Evolutionary conservation across 2,329 filamentous ascomycete species (phyloP).

Genomic region (Phialophora chinensis): DNA sequence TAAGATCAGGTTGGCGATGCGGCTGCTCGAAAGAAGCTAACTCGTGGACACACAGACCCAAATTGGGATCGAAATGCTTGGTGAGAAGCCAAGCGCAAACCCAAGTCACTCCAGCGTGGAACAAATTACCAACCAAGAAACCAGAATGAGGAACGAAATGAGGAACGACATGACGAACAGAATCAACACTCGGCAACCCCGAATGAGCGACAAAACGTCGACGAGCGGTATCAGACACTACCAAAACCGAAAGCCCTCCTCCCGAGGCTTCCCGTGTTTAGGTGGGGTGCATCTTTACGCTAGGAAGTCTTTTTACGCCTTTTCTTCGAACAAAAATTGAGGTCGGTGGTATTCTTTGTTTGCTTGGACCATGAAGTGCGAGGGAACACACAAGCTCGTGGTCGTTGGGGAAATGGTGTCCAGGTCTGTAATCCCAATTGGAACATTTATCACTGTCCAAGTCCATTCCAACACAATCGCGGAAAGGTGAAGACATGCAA

Average conservation of each 20-base stretch:
- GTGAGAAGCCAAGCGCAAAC: constrained; percentile 51
- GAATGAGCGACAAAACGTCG: background rate
- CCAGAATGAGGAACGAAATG: constrained; percentile 16
- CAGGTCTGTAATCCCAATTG: background rate
- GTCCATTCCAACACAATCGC: background rate
- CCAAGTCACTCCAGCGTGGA: background rate
- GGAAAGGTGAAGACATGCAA: background rate
- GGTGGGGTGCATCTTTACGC: constrained; percentile 5
- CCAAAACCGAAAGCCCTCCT: background rate
- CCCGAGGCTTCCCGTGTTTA: constrained; percentile 4
- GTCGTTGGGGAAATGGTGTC: background rate
- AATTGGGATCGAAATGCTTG: constrained; percentile 89
- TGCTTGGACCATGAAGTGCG: background rate
- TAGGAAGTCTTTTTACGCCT: background rate
- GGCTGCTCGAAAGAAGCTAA: background rate
- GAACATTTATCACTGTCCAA: background rate
- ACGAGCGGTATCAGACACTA: constrained; percentile 1
- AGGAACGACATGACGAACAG: constrained; percentile 21
- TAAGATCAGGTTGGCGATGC: constrained; percentile 50
- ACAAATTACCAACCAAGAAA: constrained; percentile 2
- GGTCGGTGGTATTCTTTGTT: background rate
- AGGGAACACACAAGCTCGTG: background rate
- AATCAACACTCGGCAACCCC: background rate
- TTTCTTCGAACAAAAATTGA: background rate
- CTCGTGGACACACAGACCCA: constrained; percentile 48